A percentile compares a stretch with the other conserved stretches of the same genome.
phyloP scores from a whole-genome alignment of 1,284 basidiomycete species.

The Cryptococcus sp. region DNA sequence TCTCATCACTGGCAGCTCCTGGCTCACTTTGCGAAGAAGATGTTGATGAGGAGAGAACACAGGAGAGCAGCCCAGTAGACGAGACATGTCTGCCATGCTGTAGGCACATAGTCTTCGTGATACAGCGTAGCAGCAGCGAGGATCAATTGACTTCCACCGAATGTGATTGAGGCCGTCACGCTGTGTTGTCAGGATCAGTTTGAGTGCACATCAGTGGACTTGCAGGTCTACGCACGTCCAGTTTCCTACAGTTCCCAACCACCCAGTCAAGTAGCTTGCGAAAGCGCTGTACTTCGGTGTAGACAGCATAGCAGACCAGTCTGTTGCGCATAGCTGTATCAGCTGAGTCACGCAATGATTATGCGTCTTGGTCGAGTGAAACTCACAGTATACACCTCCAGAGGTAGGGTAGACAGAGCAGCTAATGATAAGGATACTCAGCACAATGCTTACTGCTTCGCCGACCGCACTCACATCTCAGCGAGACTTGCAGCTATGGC shows the following conservation, averaged over 20 bases:
- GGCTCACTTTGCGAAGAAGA: conserved; percentile 47
- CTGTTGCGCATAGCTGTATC: conserved; percentile 13
- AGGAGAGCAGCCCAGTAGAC: conserved; percentile 55
- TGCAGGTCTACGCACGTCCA: conserved; percentile 48
- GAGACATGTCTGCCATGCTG: conserved; percentile 53
- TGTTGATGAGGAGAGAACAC: conserved; percentile 50
- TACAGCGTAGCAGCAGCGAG: conserved; percentile 55
- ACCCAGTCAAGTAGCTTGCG: conserved; percentile 56
- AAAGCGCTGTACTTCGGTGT: conserved; percentile 54
- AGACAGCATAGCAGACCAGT: conserved; percentile 55
- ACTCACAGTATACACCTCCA: conserved; percentile 55
- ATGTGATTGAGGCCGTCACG: conserved; percentile 57
- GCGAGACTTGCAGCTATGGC: conserved; percentile 55
- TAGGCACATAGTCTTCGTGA: conserved; percentile 52
- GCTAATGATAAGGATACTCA: conserved; percentile 19
- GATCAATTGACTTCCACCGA: conserved; percentile 56
- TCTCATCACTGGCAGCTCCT: background rate
- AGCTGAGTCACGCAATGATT: background rate
- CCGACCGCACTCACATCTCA: conserved; percentile 46
- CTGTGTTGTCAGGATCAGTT: conserved; percentile 22
- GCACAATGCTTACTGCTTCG: background rate
- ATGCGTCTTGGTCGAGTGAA: background rate
- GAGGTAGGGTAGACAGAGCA: conserved; percentile 56
- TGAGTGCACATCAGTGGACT: no score
- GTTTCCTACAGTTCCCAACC: conserved; percentile 57